Percentiles rank a stretch among this genome's conserved stretches.
phyloP scores from a whole-genome alignment of 345 rosid species.

The Syzygium jambos region DNA sequence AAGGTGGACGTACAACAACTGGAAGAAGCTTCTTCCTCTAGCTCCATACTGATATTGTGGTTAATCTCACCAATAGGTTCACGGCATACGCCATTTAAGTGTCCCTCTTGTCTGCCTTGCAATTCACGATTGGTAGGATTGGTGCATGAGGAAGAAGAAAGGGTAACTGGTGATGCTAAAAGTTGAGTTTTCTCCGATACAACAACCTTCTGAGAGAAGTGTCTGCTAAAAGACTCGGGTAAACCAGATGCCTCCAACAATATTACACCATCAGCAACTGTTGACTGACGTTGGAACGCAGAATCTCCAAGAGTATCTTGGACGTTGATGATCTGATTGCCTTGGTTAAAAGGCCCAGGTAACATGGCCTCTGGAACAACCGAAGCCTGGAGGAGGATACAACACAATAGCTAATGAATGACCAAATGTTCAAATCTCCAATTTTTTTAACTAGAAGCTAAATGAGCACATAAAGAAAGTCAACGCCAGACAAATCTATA shows the following conservation, averaged over 20 bases:
- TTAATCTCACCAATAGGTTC: background rate
- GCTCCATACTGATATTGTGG: conserved; percentile 2
- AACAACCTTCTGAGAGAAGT: conserved; percentile 21
- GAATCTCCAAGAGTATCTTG: conserved; percentile 1
- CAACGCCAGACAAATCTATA: background rate
- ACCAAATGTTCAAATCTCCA: background rate
- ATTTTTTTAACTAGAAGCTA: background rate
- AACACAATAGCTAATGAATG: background rate
- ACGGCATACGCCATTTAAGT: background rate
- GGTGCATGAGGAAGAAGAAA: background rate
- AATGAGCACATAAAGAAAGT: background rate
- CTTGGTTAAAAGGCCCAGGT: conserved; percentile 21
- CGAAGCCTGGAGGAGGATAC: conserved; percentile 9
- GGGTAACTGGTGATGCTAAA: conserved; percentile 5
- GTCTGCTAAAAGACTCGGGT: conserved; percentile 10
- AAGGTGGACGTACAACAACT: background rate
- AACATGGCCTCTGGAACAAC: conserved; percentile 32
- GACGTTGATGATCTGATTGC: background rate
- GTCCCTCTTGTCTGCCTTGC: background rate
- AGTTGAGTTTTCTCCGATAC: conserved; percentile 2
- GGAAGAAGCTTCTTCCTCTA: conserved; percentile 6
- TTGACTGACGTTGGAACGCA: background rate
- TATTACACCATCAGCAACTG: conserved; percentile 3
- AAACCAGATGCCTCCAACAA: conserved; percentile 7
- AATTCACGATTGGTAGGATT: background rate